Conservation (phyloP, 345 rosid species). For the Gossypium ekmanianum region DNA sequence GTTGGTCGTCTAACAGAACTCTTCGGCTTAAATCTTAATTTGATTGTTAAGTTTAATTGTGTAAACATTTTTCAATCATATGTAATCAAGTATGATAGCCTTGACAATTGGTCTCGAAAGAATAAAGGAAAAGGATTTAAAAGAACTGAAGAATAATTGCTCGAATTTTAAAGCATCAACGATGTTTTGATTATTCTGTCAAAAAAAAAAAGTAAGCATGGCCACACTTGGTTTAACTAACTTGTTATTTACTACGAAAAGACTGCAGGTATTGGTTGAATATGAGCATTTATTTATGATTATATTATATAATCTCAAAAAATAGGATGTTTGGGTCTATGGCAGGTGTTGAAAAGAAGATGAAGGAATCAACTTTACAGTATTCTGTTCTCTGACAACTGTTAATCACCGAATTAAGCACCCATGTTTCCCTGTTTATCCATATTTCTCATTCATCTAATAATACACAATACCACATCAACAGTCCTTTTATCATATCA, state of each 20-base stretch:
- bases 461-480: background rate
- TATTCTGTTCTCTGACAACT: background rate
- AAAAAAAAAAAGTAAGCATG: background rate
- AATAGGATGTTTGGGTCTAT: background rate
- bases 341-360: constrained; percentile 1
- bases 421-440: background rate
- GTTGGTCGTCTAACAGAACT: too few species aligned
- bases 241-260: background rate
- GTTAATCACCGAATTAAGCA: background rate
- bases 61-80: background rate
- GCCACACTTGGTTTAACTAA: background rate
- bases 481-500: background rate
- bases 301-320: background rate
- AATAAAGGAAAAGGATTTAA: background rate
- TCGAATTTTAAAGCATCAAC: background rate
- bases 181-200: background rate
- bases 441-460: background rate
- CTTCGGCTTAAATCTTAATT: too few species aligned
- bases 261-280: too few species aligned
- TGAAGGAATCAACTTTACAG: background rate
- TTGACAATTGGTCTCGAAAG: constrained; percentile 2
- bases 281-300: too few species aligned
- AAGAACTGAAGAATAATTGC: background rate
- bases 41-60: too few species aligned
- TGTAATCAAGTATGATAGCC: background rate